Evolutionary conservation across 495 filamentous ascomycete genomes (phyloP).

Genomic region (Aspergillus mulundensis): DNA sequence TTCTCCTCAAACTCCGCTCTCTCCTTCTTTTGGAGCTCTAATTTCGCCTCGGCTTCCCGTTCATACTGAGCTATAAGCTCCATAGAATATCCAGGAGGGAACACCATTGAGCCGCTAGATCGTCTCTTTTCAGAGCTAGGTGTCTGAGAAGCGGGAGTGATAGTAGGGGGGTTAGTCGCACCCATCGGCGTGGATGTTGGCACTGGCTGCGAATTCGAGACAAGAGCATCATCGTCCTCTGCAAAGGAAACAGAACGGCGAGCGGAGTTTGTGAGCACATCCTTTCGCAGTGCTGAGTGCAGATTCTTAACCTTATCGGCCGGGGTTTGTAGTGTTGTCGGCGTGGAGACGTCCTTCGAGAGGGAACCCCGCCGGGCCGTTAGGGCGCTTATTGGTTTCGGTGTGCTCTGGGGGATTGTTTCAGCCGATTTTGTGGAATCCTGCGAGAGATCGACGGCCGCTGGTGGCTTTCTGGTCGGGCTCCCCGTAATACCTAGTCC

Average conservation of each 20-base stretch:
- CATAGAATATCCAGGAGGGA: conserved; percentile 3
- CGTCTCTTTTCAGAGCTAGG: not conserved
- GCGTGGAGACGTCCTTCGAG: conserved; percentile 10
- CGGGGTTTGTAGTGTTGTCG: conserved; percentile 10
- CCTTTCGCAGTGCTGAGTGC: conserved; percentile 26
- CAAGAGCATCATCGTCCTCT: conserved; percentile 14
- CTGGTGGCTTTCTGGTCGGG: conserved; percentile 18
- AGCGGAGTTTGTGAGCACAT: conserved; percentile 9
- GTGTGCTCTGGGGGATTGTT: conserved; percentile 2
- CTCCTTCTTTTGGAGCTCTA: conserved; percentile 5
- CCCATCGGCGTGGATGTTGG: conserved; percentile 7
- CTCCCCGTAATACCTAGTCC: conserved; percentile 32
- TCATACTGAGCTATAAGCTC: not conserved
- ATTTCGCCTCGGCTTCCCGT: conserved; percentile 11
- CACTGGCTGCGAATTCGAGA: conserved; percentile 2
- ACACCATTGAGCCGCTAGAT: conserved; percentile 1
- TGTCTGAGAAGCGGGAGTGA: not conserved
- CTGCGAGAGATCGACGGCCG: conserved; percentile 7
- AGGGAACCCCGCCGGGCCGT: conserved; percentile 2
- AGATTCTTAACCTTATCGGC: conserved; percentile 15
- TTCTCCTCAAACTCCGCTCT: conserved; percentile 7
- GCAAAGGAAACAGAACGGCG: conserved; percentile 30
- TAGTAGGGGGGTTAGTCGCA: not conserved
- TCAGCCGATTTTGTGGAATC: conserved; percentile 7
- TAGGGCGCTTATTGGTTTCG: conserved; percentile 6